A percentile compares a stretch with the other conserved stretches of the same genome.
phyloP scores from a whole-genome alignment of 2,329 filamentous ascomycete species.

The Myriangium duriaei region DNA sequence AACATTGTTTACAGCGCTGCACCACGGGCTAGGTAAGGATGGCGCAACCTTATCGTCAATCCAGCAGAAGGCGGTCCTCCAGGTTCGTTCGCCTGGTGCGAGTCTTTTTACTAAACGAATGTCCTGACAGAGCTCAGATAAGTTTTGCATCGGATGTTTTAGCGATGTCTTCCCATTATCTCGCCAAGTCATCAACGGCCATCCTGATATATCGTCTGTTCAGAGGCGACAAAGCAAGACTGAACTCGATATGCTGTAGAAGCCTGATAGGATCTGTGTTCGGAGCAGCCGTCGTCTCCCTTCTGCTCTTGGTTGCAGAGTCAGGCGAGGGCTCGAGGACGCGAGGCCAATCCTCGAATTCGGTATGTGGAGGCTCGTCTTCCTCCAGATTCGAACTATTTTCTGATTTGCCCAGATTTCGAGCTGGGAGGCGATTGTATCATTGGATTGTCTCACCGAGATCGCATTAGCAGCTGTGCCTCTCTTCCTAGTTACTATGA shows the following conservation, averaged over 20 bases:
- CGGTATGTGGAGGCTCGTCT: too few species aligned
- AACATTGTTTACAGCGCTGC: slow-evolving; percentile 3
- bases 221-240: slow-evolving; percentile 3
- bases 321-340: slow-evolving; percentile 3
- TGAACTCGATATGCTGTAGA: slow-evolving; percentile 7
- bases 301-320: slow-evolving; percentile 1
- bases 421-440: slow-evolving; percentile 8
- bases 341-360: too few species aligned
- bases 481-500: slow-evolving; percentile 8
- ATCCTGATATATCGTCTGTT: slow-evolving; percentile 11
- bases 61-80: slow-evolving; percentile 4
- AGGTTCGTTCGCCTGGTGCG: not conserved
- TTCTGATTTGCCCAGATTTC: slow-evolving; percentile 1
- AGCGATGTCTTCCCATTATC: slow-evolving; percentile 7
- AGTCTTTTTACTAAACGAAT: not conserved
- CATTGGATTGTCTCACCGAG: slow-evolving; percentile 10
- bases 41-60: not conserved
- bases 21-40: slow-evolving; percentile 3
- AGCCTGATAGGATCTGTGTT: not conserved
- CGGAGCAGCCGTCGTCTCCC: slow-evolving; percentile 2
- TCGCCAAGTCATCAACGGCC: slow-evolving; percentile 10
- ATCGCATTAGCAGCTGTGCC: slow-evolving; percentile 10
- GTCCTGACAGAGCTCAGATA: not conserved
- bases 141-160: slow-evolving; percentile 2
- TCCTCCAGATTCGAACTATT: too few species aligned